Conservation (phyloP, 1,139 yeast genomes). For the Debaryomycetaceae sp. region DNA sequence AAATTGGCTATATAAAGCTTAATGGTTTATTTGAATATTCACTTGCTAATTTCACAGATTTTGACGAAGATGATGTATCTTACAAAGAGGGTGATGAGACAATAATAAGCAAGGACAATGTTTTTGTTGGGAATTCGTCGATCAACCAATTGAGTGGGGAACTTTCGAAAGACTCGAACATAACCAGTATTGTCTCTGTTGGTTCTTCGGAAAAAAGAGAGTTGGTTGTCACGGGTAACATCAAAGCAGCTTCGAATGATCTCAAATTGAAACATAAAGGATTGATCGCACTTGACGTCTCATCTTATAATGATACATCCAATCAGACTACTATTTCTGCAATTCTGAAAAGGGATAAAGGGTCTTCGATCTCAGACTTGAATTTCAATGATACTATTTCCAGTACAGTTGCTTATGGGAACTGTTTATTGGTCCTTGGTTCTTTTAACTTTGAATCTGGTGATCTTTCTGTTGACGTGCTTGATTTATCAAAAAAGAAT, state of each 20-base stretch:
- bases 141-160: constrained; percentile 60
- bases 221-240: constrained; percentile 45
- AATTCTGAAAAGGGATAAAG: constrained; percentile 21
- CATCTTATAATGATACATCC: constrained; percentile 29
- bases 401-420: constrained; percentile 18
- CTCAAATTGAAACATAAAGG: constrained; percentile 27
- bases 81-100: constrained; percentile 25
- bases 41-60: constrained; percentile 59
- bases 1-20: constrained; percentile 27
- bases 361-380: constrained; percentile 12
- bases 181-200: constrained; percentile 32
- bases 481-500: constrained; percentile 31
- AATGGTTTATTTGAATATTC: constrained; percentile 86
- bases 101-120: constrained; percentile 26
- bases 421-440: constrained; percentile 30
- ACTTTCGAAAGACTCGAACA: constrained; percentile 40
- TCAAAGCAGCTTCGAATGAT: constrained; percentile 34
- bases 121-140: constrained; percentile 63
- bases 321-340: constrained; percentile 24
- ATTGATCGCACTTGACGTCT: constrained; percentile 25
- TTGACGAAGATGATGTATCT: constrained; percentile 29
- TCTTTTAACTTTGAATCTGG: constrained; percentile 23
- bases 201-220: constrained; percentile 22
- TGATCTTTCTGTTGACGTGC: constrained; percentile 16
- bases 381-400: constrained; percentile 33